Evolutionary conservation across 2,329 filamentous ascomycete species (phyloP).

Genomic region (Pyrenophora tritici-repentis): DNA sequence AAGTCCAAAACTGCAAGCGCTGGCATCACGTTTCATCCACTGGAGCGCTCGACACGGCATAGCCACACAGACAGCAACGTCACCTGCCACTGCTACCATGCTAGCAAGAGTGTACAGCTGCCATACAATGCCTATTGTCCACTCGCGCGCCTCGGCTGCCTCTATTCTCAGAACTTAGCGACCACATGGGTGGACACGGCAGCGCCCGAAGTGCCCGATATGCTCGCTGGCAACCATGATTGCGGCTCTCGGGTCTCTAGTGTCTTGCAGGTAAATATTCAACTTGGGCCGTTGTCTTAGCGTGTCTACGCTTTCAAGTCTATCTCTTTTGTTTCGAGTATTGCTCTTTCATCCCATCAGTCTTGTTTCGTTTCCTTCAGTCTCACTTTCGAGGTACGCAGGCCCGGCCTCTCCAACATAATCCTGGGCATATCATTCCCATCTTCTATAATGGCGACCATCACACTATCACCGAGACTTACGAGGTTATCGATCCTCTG

Average conservation of each 20-base stretch:
- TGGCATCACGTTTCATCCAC: conserved; percentile 38
- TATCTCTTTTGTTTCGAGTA: conserved; percentile 9
- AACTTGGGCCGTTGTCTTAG: conserved; percentile 4
- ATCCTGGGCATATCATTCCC: not conserved
- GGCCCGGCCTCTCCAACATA: conserved; percentile 14
- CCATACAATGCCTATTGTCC: conserved; percentile 35
- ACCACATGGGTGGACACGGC: conserved; percentile 18
- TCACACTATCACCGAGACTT: conserved; percentile 34
- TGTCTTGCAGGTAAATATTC: conserved; percentile 26
- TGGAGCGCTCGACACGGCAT: conserved; percentile 24
- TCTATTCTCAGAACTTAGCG: conserved; percentile 39
- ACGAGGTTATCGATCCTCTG: conserved; percentile 42
- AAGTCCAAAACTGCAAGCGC: conserved; percentile 39
- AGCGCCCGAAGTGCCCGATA: conserved; percentile 9
- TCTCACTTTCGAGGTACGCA: conserved; percentile 17
- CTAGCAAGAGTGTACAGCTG: conserved; percentile 17
- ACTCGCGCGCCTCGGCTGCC: conserved; percentile 37
- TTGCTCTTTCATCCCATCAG: conserved; percentile 4
- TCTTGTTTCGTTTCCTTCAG: conserved; percentile 8
- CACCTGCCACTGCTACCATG: conserved; percentile 33
- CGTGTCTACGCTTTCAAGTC: not conserved
- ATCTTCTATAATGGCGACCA: conserved; percentile 33
- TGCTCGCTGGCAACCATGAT: conserved; percentile 17
- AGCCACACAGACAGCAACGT: conserved; percentile 38
- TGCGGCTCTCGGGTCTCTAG: conserved; percentile 17